Percentiles rank a stretch among this genome's conserved stretches.
phyloP scores from a whole-genome alignment of 805 yeast species.

The Naumovozyma baii region DNA sequence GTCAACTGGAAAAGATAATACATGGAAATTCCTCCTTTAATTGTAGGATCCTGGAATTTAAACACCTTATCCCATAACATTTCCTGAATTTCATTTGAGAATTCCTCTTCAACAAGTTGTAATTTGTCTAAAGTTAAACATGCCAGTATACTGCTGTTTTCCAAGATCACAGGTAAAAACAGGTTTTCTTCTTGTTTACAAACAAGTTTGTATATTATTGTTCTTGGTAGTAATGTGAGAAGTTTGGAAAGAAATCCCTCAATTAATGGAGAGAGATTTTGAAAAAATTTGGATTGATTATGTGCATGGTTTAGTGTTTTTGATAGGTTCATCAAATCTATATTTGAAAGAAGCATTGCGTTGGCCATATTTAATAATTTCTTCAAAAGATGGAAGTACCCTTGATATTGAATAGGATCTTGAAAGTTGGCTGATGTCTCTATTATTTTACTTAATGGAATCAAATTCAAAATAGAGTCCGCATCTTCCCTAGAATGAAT shows the following conservation, averaged over 20 bases:
- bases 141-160: constrained; percentile 17
- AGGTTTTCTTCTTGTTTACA: constrained; percentile 1
- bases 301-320: constrained; percentile 14
- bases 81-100: constrained; percentile 3
- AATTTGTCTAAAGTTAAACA: constrained; percentile 26
- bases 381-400: constrained; percentile 22
- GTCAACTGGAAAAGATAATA: constrained; percentile 22
- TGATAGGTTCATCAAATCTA: constrained; percentile 8
- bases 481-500: constrained; percentile 17
- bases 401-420: constrained; percentile 29
- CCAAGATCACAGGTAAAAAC: constrained; percentile 8
- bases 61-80: constrained; percentile 20
- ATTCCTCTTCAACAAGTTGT: constrained; percentile 8
- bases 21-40: constrained; percentile 9
- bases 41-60: constrained; percentile 10
- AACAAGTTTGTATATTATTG: constrained; percentile 8
- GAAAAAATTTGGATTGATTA: constrained; percentile 21
- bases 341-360: constrained; percentile 13
- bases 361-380: constrained; percentile 20
- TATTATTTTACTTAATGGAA: constrained; percentile 12
- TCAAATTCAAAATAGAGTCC: constrained; percentile 7
- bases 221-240: constrained; percentile 22
- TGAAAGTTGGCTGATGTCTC: constrained; percentile 7
- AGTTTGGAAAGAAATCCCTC: constrained; percentile 20
- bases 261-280: constrained; percentile 17